Percentiles rank a stretch among this genome's conserved stretches.
Conservation (phyloP, 495 filamentous ascomycete species). For the Paragyromitra xinjiangensis region DNA sequence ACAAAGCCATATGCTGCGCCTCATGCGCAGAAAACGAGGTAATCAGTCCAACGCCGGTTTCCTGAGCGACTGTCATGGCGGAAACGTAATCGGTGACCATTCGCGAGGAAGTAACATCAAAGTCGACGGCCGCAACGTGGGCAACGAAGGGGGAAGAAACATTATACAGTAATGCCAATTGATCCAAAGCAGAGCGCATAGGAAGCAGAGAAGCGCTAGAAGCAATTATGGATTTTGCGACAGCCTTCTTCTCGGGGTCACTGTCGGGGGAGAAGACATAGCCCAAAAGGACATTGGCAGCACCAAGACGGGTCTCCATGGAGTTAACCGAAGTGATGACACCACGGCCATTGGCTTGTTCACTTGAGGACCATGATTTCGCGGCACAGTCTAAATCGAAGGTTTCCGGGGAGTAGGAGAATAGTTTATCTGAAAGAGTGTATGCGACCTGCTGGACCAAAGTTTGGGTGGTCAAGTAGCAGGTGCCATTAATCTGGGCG, state of each 20-base stretch:
- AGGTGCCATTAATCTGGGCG: slow-evolving; percentile 80
- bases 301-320: slow-evolving; percentile 87
- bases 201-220: slow-evolving; percentile 81
- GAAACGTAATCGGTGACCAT: slow-evolving; percentile 88
- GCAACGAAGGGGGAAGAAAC: slow-evolving; percentile 91
- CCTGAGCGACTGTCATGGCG: slow-evolving; percentile 83
- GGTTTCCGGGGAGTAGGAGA: slow-evolving; percentile 91
- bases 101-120: slow-evolving; percentile 68
- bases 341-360: slow-evolving; percentile 80
- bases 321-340: slow-evolving; percentile 77
- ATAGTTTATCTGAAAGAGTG: slow-evolving; percentile 91
- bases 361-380: slow-evolving; percentile 72
- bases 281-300: slow-evolving; percentile 89
- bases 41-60: slow-evolving; percentile 85
- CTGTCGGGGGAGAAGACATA: slow-evolving; percentile 98
- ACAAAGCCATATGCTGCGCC: slow-evolving; percentile 91
- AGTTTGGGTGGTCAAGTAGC: slow-evolving; percentile 88
- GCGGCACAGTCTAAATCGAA: slow-evolving; percentile 87
- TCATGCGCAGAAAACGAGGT: slow-evolving; percentile 87
- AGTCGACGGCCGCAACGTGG: slow-evolving; percentile 93
- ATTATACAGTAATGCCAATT: slow-evolving; percentile 85
- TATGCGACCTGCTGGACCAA: slow-evolving; percentile 96
- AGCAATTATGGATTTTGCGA: slow-evolving; percentile 88
- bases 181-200: slow-evolving; percentile 84
- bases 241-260: slow-evolving; percentile 85